Evolutionary conservation across 805 yeast genomes (phyloP).

Genomic region (Cyberlindnera lachancei): DNA sequence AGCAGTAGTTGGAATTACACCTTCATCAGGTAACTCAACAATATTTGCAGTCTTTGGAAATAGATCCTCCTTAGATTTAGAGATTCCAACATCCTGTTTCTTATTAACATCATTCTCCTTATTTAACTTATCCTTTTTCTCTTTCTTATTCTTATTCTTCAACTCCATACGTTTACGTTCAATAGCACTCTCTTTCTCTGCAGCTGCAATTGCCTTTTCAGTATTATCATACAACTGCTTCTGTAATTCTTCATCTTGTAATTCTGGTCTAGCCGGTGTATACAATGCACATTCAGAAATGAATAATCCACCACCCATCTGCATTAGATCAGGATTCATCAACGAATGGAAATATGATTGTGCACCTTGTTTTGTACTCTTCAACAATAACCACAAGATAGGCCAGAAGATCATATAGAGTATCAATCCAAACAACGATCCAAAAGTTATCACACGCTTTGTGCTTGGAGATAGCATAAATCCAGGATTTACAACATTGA

Average conservation of each 20-base stretch:
- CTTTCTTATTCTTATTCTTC: conserved; percentile 6
- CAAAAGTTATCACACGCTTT: conserved; percentile 70
- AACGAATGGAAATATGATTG: conserved; percentile 68
- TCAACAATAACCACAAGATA: conserved; percentile 72
- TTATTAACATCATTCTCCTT: neutral
- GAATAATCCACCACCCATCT: conserved; percentile 57
- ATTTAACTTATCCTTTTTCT: conserved; percentile 2
- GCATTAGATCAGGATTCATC: conserved; percentile 62
- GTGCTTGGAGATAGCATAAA: conserved; percentile 83
- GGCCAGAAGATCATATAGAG: conserved; percentile 70
- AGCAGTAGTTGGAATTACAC: neutral
- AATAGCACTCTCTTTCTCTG: conserved; percentile 69
- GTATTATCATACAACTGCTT: conserved; percentile 54
- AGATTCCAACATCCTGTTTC: neutral
- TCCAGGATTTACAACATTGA: conserved; percentile 85
- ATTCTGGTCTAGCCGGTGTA: conserved; percentile 53
- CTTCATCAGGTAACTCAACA: too few relatives aligned
- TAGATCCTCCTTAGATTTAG: conserved; percentile 15
- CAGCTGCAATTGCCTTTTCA: conserved; percentile 41
- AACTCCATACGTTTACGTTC: conserved; percentile 42
- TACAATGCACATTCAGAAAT: conserved; percentile 65
- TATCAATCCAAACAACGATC: conserved; percentile 57
- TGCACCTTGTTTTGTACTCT: conserved; percentile 70
- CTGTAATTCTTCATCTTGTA: conserved; percentile 54
- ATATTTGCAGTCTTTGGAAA: too few relatives aligned